Base-by-base conservation (phyloP, 176 grass and related monocot species). In the Musa itinerans region DNA sequence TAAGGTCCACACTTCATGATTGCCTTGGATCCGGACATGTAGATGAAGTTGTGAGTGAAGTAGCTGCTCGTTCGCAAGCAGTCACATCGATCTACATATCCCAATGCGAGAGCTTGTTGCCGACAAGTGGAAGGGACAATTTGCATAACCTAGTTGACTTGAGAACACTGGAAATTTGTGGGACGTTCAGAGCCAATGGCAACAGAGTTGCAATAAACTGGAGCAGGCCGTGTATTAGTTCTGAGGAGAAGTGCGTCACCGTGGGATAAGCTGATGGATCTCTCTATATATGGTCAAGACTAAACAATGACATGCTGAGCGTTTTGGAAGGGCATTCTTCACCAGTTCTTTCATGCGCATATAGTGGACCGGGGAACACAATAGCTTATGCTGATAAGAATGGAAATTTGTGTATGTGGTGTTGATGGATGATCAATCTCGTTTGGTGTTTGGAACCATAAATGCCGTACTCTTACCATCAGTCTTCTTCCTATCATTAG, bases 361-460 rank as follows among this genome's bases (percentile, higher is more conserved):
- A 89, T 89, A 89, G 87, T 72, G 89, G 85, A 17, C 69, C 83
- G 25, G 92, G 89, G 25, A 24, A 65, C 29, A 63, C 73, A 62
- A 61, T 96, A 50, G 89, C 92, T 1, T 89, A 87, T 55, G 69
- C 92, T 1, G 92, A 96, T 78, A 87, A 53, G 78, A 92, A 92
- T 79, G 83, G 83, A 22, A 80, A 90, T 89, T 86, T 96, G 82
- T 92, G 78, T 79, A 89, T 96, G 20, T 96, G 92, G 92, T 81
- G 66, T 73, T 96, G 81, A 96, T 43, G 24, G 29, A 69, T 69
- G 2, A 69, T 15, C 16, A 57, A 57, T 57, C 13, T 57, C 23
- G 23, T 23, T 23, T 23, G 23, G 23, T 23, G 23, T 23, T 23
- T 23, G 23, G 23, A 23, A 23, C 23, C 23, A 23, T 23, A 23